Evolutionary conservation across 2,329 filamentous ascomycete genomes (phyloP).

Genomic region (Sporothrix brunneoviolacea): DNA sequence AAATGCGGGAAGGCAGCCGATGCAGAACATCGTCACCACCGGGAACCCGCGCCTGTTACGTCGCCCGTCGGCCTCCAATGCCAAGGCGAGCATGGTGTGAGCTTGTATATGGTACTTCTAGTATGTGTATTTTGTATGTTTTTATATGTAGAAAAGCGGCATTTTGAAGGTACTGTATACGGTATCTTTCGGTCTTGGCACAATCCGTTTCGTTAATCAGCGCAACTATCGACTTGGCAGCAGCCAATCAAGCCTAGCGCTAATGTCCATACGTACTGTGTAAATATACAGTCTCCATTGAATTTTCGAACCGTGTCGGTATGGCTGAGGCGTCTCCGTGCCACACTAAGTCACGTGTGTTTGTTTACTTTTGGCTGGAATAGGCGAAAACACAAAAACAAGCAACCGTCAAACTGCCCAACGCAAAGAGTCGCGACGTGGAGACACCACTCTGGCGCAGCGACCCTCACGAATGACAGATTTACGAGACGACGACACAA

Average conservation of each 20-base stretch:
- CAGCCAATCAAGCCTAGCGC: background rate
- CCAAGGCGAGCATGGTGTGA: background rate
- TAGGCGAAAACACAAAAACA: conserved; percentile 13
- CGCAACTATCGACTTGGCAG: background rate
- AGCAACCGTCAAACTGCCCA: conserved; percentile 10
- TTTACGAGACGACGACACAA: background rate
- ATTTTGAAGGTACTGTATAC: too few relatives aligned
- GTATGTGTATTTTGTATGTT: too few relatives aligned
- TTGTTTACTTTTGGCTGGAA: conserved; percentile 24
- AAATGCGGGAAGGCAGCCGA: conserved; percentile 2
- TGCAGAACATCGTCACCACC: conserved; percentile 5
- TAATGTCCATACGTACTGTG: background rate
- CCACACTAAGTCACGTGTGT: conserved; percentile 16
- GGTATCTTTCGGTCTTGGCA: too few relatives aligned
- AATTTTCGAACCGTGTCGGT: background rate
- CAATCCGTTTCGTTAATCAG: background rate
- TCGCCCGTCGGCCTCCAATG: conserved; percentile 2
- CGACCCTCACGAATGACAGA: too few relatives aligned
- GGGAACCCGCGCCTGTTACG: background rate
- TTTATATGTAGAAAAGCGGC: too few relatives aligned
- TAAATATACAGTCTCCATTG: background rate
- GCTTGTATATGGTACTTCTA: background rate
- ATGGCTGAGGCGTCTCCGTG: background rate
- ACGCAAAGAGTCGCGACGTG: conserved; percentile 10
- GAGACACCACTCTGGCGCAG: background rate